phyloP scores from a whole-genome alignment of 805 yeast genomes.

The Spencermartinsiella europaea region DNA sequence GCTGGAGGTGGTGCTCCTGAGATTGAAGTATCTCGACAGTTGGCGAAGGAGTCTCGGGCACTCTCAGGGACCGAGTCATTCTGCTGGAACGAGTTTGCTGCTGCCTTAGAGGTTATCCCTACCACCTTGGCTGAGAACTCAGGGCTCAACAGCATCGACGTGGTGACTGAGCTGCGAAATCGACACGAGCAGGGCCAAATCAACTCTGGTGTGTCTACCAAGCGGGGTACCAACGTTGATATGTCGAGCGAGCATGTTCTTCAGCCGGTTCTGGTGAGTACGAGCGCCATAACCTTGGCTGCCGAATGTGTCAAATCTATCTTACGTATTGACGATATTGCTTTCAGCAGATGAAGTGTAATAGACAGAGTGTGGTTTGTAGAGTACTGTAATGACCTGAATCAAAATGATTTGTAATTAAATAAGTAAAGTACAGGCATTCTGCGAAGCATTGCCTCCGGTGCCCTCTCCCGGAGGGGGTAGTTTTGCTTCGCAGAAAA shows the following conservation, averaged over 20 bases:
- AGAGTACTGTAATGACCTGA: neutral
- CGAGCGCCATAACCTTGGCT: constrained; percentile 90
- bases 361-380: too few relatives aligned
- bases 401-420: neutral
- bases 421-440: neutral
- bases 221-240: constrained; percentile 89
- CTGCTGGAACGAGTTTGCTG: constrained; percentile 87
- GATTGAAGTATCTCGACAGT: constrained; percentile 74
- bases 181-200: constrained; percentile 87
- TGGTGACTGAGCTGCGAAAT: constrained; percentile 86
- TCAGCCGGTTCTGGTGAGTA: constrained; percentile 93
- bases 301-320: constrained; percentile 96
- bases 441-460: too few relatives aligned
- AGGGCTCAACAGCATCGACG: constrained; percentile 84
- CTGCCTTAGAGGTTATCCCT: constrained; percentile 88
- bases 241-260: constrained; percentile 90
- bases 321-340: constrained; percentile 93
- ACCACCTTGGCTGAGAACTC: constrained; percentile 94
- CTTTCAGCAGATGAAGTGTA: constrained; percentile 75
- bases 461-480: too few relatives aligned
- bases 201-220: constrained; percentile 92
- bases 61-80: constrained; percentile 83
- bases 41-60: constrained; percentile 64
- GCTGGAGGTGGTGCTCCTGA: constrained; percentile 99
- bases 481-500: too few relatives aligned